These are phyloP conservation scores for Trichoderma sp. DNA, from an alignment of 2,329 filamentous ascomycete species.

Conservation along the genomic window DNA sequence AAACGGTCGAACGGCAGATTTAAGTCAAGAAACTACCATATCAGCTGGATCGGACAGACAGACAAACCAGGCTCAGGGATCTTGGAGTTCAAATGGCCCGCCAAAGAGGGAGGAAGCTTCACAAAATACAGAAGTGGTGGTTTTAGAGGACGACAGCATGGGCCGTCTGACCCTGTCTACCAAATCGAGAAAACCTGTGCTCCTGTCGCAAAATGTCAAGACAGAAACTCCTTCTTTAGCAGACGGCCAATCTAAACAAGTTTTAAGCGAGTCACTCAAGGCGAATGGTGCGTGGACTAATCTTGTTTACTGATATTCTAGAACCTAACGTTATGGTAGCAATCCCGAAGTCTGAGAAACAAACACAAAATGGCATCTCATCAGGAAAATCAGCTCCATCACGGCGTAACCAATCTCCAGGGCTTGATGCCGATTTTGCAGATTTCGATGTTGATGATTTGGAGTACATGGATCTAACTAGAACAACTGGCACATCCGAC, in stretches of 20 bases:
- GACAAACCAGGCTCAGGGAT: background rate
- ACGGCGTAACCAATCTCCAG: slow-evolving; percentile 22
- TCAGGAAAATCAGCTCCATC: slow-evolving; percentile 29
- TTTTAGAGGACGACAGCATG: slow-evolving; percentile 40
- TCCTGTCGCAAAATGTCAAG: slow-evolving; percentile 43
- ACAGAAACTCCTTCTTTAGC: slow-evolving; percentile 41
- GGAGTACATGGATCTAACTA: slow-evolving; percentile 43
- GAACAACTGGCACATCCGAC: slow-evolving; percentile 35
- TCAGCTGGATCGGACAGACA: background rate
- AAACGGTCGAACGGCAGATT: slow-evolving; percentile 11
- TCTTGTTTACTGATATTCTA: background rate
- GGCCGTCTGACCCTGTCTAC: slow-evolving; percentile 44
- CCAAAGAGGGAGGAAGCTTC: slow-evolving; percentile 25
- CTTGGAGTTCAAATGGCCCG: slow-evolving; percentile 26
- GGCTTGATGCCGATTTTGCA: slow-evolving; percentile 35
- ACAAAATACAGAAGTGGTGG: slow-evolving; percentile 30
- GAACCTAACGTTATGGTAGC: background rate
- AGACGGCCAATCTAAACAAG: slow-evolving; percentile 25
- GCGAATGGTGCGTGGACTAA: slow-evolving; percentile 13
- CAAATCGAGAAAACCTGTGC: slow-evolving; percentile 45
- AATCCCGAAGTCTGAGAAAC: slow-evolving; percentile 23
- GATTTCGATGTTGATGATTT: slow-evolving; percentile 37
- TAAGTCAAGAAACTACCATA: background rate
- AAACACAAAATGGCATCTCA: slow-evolving; percentile 27
- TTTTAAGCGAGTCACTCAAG: slow-evolving; percentile 15